Evolutionary conservation across 805 yeast species (phyloP).

Genomic region (Kuraishia borneana): DNA sequence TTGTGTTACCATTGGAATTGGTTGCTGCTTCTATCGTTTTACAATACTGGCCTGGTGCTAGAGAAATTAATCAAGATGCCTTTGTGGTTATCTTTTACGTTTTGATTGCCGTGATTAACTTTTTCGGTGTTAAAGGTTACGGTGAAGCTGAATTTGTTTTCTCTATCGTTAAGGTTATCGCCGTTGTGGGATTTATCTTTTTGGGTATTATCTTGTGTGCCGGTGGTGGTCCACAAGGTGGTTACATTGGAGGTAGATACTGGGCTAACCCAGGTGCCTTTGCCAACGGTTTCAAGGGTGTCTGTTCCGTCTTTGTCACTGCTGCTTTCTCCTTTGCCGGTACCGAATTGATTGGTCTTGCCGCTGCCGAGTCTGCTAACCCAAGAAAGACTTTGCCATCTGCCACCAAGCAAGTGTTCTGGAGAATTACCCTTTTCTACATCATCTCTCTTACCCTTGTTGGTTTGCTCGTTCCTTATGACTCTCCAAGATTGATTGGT

Average conservation of each 20-base stretch:
- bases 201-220: constrained; percentile 41
- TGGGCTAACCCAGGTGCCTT: constrained; percentile 54
- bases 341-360: constrained; percentile 53
- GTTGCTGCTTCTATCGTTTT: constrained; percentile 45
- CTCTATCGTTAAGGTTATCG: constrained; percentile 41
- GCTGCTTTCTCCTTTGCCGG: constrained; percentile 59
- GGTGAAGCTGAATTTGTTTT: constrained; percentile 60
- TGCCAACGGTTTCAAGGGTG: constrained; percentile 46
- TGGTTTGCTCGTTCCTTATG: constrained; percentile 53
- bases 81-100: constrained; percentile 46
- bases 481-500: constrained; percentile 37
- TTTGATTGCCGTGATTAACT: constrained; percentile 37
- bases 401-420: constrained; percentile 56
- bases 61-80: constrained; percentile 34
- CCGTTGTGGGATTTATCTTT: constrained; percentile 48
- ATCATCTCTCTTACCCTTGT: constrained; percentile 39
- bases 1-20: constrained; percentile 42
- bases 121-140: constrained; percentile 55
- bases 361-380: constrained; percentile 56
- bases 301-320: constrained; percentile 52
- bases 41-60: constrained; percentile 30
- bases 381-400: constrained; percentile 50
- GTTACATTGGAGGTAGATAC: constrained; percentile 46
- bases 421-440: constrained; percentile 52
- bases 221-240: constrained; percentile 55